Conservation (phyloP, 164 flowering plant genomes). For the Protea cynaroides region DNA sequence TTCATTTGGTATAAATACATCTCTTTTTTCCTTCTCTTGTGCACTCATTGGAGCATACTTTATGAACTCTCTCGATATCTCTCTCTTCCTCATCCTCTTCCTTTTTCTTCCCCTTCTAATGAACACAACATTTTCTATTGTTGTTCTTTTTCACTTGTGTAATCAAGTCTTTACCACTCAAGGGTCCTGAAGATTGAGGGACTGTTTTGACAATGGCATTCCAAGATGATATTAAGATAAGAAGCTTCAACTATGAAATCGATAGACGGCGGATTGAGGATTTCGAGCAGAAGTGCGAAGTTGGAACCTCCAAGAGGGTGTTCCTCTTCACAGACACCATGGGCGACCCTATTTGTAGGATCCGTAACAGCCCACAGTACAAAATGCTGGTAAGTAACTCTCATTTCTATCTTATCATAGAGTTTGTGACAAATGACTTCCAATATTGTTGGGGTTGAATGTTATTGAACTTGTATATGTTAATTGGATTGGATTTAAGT, state of each 20-base stretch:
- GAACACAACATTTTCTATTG: too few species aligned
- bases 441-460: too few species aligned
- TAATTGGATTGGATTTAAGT: too few species aligned
- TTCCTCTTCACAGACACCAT: constrained; percentile 53
- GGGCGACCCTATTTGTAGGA: constrained; percentile 76
- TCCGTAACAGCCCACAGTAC: constrained; percentile 40
- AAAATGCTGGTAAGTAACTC: constrained; percentile 59
- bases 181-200: too few species aligned
- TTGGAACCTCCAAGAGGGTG: constrained; percentile 37
- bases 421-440: too few species aligned
- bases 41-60: not conserved
- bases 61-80: not conserved
- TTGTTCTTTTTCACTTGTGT: too few species aligned
- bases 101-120: not conserved
- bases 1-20: not conserved
- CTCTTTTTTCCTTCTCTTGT: not conserved
- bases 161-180: too few species aligned
- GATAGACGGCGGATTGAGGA: constrained; percentile 44
- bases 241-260: constrained; percentile 36
- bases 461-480: too few species aligned
- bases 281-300: constrained; percentile 55
- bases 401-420: not conserved
- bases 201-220: constrained; percentile 15
- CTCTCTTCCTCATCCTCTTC: not conserved
- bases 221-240: constrained; percentile 30